phyloP scores from a whole-genome alignment of 345 rosid genomes.

The Ricinus communis region DNA sequence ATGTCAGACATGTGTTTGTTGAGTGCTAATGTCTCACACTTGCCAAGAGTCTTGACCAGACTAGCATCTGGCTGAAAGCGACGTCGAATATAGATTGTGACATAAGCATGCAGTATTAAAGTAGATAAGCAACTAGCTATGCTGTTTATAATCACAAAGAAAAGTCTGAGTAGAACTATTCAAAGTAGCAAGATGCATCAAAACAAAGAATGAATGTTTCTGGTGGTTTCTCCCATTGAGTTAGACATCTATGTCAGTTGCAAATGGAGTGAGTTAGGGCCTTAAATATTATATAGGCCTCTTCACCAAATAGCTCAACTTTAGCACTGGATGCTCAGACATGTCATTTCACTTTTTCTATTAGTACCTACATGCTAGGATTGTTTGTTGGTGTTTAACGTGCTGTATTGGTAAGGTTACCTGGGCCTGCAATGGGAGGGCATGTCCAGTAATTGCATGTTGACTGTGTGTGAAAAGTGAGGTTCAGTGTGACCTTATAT shows the following conservation, averaged over 20 bases:
- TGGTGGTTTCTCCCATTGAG: too few relatives aligned
- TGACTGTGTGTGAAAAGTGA: not conserved
- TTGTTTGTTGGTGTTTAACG: not conserved
- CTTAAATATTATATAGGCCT: not conserved
- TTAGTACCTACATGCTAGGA: not conserved
- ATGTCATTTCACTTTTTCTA: not conserved
- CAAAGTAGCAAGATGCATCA: too few relatives aligned
- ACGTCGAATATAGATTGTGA: too few relatives aligned
- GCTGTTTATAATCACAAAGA: too few relatives aligned
- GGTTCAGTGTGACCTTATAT: not conserved
- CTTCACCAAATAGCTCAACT: too few relatives aligned
- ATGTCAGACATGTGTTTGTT: not conserved
- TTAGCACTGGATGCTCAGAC: not conserved
- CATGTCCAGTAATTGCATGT: not conserved
- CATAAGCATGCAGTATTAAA: too few relatives aligned
- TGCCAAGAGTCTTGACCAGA: not conserved
- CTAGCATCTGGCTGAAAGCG: too few relatives aligned
- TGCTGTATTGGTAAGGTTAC: not conserved
- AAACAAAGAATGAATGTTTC: too few relatives aligned
- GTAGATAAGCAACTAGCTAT: too few relatives aligned
- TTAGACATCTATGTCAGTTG: too few relatives aligned
- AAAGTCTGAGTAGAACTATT: too few relatives aligned
- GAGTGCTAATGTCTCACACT: not conserved
- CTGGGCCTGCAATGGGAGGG: not conserved
- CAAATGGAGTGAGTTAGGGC: not conserved